phyloP scores from a whole-genome alignment of 768 basidiomycete species.

The Mycena vitilis region DNA sequence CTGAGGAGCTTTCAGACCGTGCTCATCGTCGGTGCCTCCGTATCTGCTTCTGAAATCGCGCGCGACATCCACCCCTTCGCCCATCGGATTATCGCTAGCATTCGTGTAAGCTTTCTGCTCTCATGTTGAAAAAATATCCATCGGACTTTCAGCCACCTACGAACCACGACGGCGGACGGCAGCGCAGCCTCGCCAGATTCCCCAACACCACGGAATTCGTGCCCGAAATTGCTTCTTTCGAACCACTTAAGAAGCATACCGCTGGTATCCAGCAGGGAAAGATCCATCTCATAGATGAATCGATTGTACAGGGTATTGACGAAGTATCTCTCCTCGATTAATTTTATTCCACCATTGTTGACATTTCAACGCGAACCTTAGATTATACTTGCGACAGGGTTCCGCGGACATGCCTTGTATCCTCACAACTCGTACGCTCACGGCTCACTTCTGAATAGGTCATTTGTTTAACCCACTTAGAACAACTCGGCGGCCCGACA shows the following conservation, averaged over 20 bases:
- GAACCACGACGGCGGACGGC: not conserved
- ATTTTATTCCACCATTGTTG: no score
- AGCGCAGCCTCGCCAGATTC: slow-evolving; percentile 40
- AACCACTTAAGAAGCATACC: slow-evolving; percentile 32
- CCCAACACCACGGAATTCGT: slow-evolving; percentile 44
- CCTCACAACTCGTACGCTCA: slow-evolving; percentile 18
- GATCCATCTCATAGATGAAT: slow-evolving; percentile 45
- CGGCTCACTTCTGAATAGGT: not conserved
- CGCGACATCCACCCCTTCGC: slow-evolving; percentile 36
- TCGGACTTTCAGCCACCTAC: slow-evolving; percentile 33
- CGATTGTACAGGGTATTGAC: slow-evolving; percentile 43
- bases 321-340: slow-evolving; percentile 28
- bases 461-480: not conserved
- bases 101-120: slow-evolving; percentile 34
- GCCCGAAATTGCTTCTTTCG: slow-evolving; percentile 38
- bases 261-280: slow-evolving; percentile 40
- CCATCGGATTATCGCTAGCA: slow-evolving; percentile 33
- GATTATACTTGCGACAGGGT: slow-evolving; percentile 30
- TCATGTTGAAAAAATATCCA: not conserved
- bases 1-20: slow-evolving; percentile 23
- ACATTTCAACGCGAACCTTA: not conserved
- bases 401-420: slow-evolving; percentile 1
- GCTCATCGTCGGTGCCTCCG: slow-evolving; percentile 35
- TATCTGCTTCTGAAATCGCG: slow-evolving; percentile 38
- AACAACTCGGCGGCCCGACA: slow-evolving; percentile 12